phyloP scores from a whole-genome alignment of 2,329 filamentous ascomycete genomes.

The Colletotrichum sp. region DNA sequence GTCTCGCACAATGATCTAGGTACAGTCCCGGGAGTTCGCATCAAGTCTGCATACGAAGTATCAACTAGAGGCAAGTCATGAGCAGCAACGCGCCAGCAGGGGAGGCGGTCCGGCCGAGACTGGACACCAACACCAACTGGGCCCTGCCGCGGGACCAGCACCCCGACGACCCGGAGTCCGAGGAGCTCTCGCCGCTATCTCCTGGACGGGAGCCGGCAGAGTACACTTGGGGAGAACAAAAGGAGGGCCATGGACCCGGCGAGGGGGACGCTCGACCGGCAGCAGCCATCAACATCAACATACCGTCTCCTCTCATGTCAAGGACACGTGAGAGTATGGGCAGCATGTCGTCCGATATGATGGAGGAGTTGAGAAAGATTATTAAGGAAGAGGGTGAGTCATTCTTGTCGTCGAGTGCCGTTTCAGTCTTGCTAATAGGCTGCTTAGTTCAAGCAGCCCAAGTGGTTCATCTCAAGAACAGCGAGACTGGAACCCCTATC shows the following conservation, averaged over 20 bases:
- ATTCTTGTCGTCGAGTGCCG: not conserved
- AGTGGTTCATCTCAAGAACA: conserved; percentile 2
- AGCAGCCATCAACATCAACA: not conserved
- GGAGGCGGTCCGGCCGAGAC: not conserved
- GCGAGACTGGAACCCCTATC: not conserved
- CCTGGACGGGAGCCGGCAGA: not conserved
- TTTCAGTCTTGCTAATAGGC: not conserved
- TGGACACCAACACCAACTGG: conserved; percentile 1
- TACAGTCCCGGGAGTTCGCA: not conserved
- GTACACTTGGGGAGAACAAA: not conserved
- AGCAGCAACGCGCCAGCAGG: not conserved
- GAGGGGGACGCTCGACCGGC: not conserved
- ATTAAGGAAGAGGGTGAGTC: conserved; percentile 24
- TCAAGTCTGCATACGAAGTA: conserved; percentile 2
- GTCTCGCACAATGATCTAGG: not conserved
- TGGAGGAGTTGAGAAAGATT: conserved; percentile 25
- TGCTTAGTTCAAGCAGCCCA: conserved; percentile 1
- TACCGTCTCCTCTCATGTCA: not conserved
- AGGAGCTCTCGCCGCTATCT: not conserved
- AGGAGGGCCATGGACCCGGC: not conserved
- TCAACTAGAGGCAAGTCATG: not conserved
- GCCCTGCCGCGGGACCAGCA: not conserved
- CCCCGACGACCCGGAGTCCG: not conserved
- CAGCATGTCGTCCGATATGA: conserved; percentile 18
- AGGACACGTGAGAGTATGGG: conserved; percentile 5